Evolutionary conservation across 495 filamentous ascomycete genomes (phyloP), one percentile per base, ranked within the genome.

Genomic region (Hyaloscypha hepaticicola): DNA sequence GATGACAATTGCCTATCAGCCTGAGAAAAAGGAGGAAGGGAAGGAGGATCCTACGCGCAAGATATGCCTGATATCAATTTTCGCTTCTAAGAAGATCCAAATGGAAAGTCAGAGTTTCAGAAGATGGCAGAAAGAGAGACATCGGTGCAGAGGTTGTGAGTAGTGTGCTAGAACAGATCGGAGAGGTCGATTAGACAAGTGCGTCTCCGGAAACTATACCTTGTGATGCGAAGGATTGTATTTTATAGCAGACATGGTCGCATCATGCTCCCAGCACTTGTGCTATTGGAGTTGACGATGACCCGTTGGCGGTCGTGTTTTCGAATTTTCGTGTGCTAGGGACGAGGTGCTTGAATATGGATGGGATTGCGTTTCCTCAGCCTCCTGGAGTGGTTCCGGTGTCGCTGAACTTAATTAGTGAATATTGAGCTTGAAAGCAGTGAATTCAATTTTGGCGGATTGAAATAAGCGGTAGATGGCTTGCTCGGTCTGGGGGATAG

Each of bases 221-320:
- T 29, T 34, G n/a, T 11, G 58, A 60, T 26, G 12, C 21, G 2
- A 60, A 50, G 25, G 25, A 60, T 24, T 60, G 3, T 24, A 8
- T 60, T 21, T 24, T 11, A 25, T n/a, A 60, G 25, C 74, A 78
- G 52, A 74, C 82, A 2, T 89, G 83, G 82, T 83, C 83, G 0
- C 85, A 88, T 55, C 86, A 88, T 66, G 84, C 83, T 2, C 82
- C 78, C 27, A 84, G 81, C 61, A 84, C 83, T 16, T 82, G 78
- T 60, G 72, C 84, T 16, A 89, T 88, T 65, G 87, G 85, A 8
- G 67, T 73, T 0, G 83, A 85, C 59, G 71, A 71, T 11, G 84
- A 88, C 63, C 71, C 77, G 16, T 76, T 81, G 70, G 85, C 85
- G 1, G 85, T 87, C 19, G 59, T 89, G 59, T 85, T 88, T 68